Percentiles rank a stretch among this genome's conserved stretches.
phyloP scores from a whole-genome alignment of 2,329 filamentous ascomycete genomes.

The Claviceps capensis region DNA sequence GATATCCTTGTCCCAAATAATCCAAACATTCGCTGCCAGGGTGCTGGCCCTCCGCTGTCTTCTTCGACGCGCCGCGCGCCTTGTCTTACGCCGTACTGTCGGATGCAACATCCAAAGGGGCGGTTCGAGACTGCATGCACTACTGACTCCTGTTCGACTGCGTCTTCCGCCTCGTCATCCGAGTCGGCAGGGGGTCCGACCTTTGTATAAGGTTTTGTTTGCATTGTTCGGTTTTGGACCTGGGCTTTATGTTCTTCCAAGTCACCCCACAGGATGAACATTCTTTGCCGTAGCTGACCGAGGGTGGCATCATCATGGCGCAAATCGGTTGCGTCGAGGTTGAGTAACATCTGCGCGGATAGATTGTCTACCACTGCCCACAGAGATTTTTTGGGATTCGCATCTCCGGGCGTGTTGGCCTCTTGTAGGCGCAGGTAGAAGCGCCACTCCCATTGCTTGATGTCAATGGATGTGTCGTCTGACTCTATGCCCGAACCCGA shows the following conservation, averaged over 20 bases:
- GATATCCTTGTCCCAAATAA: slow-evolving; percentile 51
- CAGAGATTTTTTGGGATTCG: slow-evolving; percentile 31
- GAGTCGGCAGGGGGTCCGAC: slow-evolving; percentile 4
- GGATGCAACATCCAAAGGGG: slow-evolving; percentile 57
- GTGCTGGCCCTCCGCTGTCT: slow-evolving; percentile 28
- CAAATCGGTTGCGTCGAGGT: slow-evolving; percentile 40
- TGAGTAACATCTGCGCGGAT: slow-evolving; percentile 34
- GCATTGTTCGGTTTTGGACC: slow-evolving; percentile 4
- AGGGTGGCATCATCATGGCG: slow-evolving; percentile 36
- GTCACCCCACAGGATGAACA: slow-evolving; percentile 77
- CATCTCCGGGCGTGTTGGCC: slow-evolving; percentile 8
- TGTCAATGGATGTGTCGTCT: slow-evolving; percentile 11
- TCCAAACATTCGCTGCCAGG: slow-evolving; percentile 50
- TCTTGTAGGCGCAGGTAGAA: slow-evolving; percentile 73
- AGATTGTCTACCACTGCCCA: slow-evolving; percentile 56
- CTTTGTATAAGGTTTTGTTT: not conserved
- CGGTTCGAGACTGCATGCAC: slow-evolving; percentile 29
- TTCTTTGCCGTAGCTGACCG: slow-evolving; percentile 45
- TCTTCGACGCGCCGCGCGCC: slow-evolving; percentile 39
- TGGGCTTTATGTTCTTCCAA: slow-evolving; percentile 53
- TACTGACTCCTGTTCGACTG: not conserved
- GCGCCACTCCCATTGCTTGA: slow-evolving; percentile 60
- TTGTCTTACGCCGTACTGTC: slow-evolving; percentile 51
- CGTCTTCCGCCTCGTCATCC: slow-evolving; percentile 5
- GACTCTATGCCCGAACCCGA: slow-evolving; percentile 5